phyloP scores from a whole-genome alignment of 2,329 filamentous ascomycete genomes.

The Coniochaeta pulveracea region DNA sequence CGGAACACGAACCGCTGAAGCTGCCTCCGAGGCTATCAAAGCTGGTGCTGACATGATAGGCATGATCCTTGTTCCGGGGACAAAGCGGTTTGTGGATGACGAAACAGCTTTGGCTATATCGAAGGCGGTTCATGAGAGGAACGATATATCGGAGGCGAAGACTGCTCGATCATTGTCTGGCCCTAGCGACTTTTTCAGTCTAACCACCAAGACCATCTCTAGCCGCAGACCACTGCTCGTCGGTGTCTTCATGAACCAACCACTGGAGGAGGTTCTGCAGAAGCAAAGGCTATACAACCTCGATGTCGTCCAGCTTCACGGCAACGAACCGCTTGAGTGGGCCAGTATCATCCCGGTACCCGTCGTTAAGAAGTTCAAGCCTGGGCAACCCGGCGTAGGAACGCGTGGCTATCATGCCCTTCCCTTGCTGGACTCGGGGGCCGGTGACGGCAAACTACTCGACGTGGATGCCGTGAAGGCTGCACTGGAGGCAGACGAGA shows the following conservation, averaged over 20 bases:
- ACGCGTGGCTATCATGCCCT: constrained; percentile 71
- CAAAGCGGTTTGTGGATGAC: constrained; percentile 68
- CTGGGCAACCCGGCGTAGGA: constrained; percentile 60
- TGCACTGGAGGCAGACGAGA: constrained; percentile 53
- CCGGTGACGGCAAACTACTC: constrained; percentile 70
- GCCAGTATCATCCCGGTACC: constrained; percentile 80
- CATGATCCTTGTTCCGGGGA: constrained; percentile 77
- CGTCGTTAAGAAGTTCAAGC: constrained; percentile 77
- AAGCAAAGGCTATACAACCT: constrained; percentile 67
- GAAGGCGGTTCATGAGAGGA: constrained; percentile 51
- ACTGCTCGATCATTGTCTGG: constrained; percentile 11
- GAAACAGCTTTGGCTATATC: constrained; percentile 76
- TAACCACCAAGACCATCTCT: constrained; percentile 34
- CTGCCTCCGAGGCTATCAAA: constrained; percentile 68
- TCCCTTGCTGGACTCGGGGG: constrained; percentile 77
- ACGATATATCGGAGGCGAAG: constrained; percentile 17
- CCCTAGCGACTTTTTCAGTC: constrained; percentile 61
- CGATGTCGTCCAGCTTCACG: constrained; percentile 88
- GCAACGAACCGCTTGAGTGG: constrained; percentile 88
- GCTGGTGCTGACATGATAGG: constrained; percentile 87
- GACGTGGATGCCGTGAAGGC: constrained; percentile 59
- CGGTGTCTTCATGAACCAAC: constrained; percentile 89
- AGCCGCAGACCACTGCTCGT: constrained; percentile 63
- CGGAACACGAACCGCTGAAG: constrained; percentile 75
- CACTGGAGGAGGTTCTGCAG: constrained; percentile 68